Evolutionary conservation across 2,329 filamentous ascomycete genomes (phyloP).

Genomic region (Phaeosphaeriaceae sp.): DNA sequence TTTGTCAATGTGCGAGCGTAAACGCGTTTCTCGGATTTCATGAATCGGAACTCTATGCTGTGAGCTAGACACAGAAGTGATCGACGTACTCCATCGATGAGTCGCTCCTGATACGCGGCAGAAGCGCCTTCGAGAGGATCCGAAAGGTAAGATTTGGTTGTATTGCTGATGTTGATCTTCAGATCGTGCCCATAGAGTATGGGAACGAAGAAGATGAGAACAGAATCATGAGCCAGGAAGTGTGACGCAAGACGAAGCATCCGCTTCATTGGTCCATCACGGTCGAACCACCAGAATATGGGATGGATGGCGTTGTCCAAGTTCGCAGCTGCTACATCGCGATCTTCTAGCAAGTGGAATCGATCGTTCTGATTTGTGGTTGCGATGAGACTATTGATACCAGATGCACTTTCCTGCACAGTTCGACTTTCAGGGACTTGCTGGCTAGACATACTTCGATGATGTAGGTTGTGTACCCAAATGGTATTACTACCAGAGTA

Average conservation of each 20-base stretch:
- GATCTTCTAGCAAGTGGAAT: conserved; percentile 39
- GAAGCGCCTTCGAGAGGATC: conserved; percentile 24
- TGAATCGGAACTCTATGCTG: conserved; percentile 28
- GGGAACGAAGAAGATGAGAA: conserved; percentile 41
- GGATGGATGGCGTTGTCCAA: conserved; percentile 40
- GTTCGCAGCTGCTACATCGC: conserved; percentile 24
- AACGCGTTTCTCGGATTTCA: conserved; percentile 14
- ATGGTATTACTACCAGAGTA: not conserved
- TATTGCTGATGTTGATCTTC: conserved; percentile 1
- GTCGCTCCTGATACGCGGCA: conserved; percentile 9
- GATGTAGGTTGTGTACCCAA: not conserved
- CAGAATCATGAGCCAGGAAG: conserved; percentile 35
- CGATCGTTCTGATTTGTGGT: conserved; percentile 38
- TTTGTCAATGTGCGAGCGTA: conserved; percentile 31
- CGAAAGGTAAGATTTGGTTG: conserved; percentile 26
- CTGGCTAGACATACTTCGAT: conserved; percentile 9
- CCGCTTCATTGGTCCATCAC: conserved; percentile 22
- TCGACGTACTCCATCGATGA: conserved; percentile 27
- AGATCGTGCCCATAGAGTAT: conserved; percentile 33
- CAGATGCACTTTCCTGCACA: conserved; percentile 2
- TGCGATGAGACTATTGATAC: conserved; percentile 26
- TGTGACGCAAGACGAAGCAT: conserved; percentile 42
- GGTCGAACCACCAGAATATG: conserved; percentile 32
- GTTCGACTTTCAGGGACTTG: conserved; percentile 7
- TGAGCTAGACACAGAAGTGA: conserved; percentile 36